Percentiles rank a stretch among this genome's conserved stretches.
Conservation (phyloP, 768 basidiomycete species). For the Clitopilus hobsonii region DNA sequence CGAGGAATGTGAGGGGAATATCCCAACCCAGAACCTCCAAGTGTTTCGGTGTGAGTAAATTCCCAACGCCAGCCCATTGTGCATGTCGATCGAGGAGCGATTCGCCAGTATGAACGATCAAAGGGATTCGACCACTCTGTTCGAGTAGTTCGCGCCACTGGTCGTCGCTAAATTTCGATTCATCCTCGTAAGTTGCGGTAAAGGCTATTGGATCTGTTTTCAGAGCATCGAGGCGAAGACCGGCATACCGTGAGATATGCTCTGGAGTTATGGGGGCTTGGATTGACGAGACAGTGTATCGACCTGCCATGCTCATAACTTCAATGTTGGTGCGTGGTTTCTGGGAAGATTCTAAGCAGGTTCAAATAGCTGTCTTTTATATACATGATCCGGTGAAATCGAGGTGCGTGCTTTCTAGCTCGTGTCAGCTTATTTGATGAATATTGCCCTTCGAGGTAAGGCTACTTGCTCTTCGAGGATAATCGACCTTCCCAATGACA, state of each 20-base stretch:
- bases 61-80: neutral
- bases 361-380: too few species aligned
- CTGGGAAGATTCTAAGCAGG: too few species aligned
- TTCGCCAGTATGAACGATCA: neutral
- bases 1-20: neutral
- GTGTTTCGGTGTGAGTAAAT: neutral
- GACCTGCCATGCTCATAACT: neutral
- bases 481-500: neutral
- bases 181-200: neutral
- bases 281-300: neutral
- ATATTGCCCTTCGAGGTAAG: neutral
- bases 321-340: too few species aligned
- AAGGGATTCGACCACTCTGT: neutral
- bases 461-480: neutral
- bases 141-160: neutral
- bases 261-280: neutral
- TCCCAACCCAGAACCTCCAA: neutral
- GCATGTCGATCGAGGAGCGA: neutral
- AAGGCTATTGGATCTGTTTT: neutral
- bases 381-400: too few species aligned
- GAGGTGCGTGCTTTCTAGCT: too few species aligned
- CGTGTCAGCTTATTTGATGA: neutral
- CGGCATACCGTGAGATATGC: neutral
- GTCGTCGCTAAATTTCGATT: neutral
- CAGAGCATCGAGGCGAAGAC: neutral